Evolutionary conservation across 345 rosid genomes (phyloP).

Genomic region (Bruguiera parviflora): DNA sequence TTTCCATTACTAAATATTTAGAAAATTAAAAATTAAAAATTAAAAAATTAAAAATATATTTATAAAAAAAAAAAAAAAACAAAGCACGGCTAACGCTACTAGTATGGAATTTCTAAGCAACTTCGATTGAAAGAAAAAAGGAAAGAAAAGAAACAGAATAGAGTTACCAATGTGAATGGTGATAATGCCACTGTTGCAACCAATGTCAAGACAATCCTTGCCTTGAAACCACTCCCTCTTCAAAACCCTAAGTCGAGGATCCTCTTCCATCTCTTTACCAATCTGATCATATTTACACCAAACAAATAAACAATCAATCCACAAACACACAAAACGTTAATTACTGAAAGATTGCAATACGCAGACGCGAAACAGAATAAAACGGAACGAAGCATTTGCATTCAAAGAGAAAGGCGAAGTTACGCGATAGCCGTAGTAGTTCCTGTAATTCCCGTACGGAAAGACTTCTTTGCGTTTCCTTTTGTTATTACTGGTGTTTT

Average conservation of each 20-base stretch:
- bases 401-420: constrained; percentile 1
- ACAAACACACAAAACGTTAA: neutral
- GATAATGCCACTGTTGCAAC: constrained; percentile 82
- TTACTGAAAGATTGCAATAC: too few species aligned
- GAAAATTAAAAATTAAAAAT: too few species aligned
- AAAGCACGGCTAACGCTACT: too few species aligned
- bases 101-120: neutral
- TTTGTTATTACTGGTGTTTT: constrained; percentile 37
- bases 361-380: too few species aligned
- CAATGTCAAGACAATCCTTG: constrained; percentile 81
- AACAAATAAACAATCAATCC: neutral
- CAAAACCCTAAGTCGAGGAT: constrained; percentile 74
- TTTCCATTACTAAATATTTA: neutral
- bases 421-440: constrained; percentile 93
- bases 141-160: neutral
- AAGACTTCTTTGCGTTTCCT: constrained; percentile 45
- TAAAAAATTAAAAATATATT: too few species aligned
- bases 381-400: neutral
- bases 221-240: constrained; percentile 81
- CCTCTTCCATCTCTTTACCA: constrained; percentile 60
- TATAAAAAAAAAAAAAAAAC: neutral
- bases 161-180: constrained; percentile 69
- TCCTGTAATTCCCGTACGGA: constrained; percentile 78
- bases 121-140: neutral
- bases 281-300: constrained; percentile 39